Evolutionary conservation across 192 early-diverging fungal genomes (phyloP).

Genomic region (Backusella australiensis): DNA sequence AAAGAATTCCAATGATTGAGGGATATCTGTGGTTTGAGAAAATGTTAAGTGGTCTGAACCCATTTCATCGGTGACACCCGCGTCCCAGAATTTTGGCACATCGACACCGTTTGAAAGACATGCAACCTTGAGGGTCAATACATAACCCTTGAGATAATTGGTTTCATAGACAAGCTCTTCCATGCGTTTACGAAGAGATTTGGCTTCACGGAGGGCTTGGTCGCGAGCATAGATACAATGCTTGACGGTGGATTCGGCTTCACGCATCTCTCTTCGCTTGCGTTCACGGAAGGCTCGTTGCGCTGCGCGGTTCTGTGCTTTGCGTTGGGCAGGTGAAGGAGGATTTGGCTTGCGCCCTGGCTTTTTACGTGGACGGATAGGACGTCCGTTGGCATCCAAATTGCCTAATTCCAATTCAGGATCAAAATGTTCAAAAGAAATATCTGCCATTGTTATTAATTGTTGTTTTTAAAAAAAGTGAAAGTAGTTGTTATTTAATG

Average conservation of each 20-base stretch:
- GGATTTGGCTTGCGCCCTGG: slow-evolving; percentile 59
- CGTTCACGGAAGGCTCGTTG: slow-evolving; percentile 90
- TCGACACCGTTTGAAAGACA: slow-evolving; percentile 27
- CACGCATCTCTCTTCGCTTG: slow-evolving; percentile 71
- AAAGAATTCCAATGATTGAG: slow-evolving; percentile 1
- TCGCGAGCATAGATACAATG: slow-evolving; percentile 56
- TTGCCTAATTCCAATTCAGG: slow-evolving; percentile 7
- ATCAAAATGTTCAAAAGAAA: slow-evolving; percentile 32
- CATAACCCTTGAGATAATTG: slow-evolving; percentile 41
- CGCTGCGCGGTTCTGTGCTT: slow-evolving; percentile 84
- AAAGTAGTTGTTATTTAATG: not conserved
- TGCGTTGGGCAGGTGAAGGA: slow-evolving; percentile 54
- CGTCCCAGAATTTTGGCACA: slow-evolving; percentile 30
- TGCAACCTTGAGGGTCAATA: slow-evolving; percentile 31
- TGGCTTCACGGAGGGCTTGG: slow-evolving; percentile 38
- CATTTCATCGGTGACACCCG: slow-evolving; percentile 2
- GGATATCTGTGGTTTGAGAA: slow-evolving; percentile 2
- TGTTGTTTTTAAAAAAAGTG: not conserved
- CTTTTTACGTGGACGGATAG: slow-evolving; percentile 48
- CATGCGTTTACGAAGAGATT: slow-evolving; percentile 38
- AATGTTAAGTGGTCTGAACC: not conserved
- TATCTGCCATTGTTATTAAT: not conserved
- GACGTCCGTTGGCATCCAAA: slow-evolving; percentile 21
- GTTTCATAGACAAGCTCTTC: slow-evolving; percentile 41
- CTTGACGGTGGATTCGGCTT: slow-evolving; percentile 71